A percentile compares a stretch with the other conserved stretches of the same genome.
These are phyloP conservation scores for Rhizophora apiculata DNA, from an alignment of 345 rosid genomes.

Conservation along the genomic window DNA sequence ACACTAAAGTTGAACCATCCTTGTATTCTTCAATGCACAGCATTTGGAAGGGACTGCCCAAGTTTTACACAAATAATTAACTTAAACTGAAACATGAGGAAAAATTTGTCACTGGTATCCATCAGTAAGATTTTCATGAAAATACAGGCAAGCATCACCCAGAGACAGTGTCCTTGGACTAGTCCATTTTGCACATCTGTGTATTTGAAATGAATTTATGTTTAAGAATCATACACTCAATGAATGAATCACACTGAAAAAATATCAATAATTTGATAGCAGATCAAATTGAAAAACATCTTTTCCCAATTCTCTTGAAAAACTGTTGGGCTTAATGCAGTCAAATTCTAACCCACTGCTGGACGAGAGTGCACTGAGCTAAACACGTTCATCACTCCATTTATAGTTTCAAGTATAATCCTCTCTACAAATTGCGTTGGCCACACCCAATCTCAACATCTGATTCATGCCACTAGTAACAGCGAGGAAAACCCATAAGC, in stretches of 20 bases:
- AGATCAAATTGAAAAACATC: too few species aligned
- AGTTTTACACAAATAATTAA: background rate
- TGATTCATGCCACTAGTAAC: background rate
- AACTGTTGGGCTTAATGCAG: background rate
- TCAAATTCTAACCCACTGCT: background rate
- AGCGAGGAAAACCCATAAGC: background rate
- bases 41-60: background rate
- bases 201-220: too few species aligned
- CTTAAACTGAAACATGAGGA: background rate
- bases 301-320: too few species aligned
- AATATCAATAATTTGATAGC: background rate
- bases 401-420: constrained; percentile 11
- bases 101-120: background rate
- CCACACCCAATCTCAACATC: constrained; percentile 2
- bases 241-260: background rate
- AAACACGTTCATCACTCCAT: background rate
- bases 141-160: background rate
- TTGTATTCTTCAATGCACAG: background rate
- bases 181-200: background rate
- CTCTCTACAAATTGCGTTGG: background rate
- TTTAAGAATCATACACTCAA: background rate
- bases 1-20: background rate
- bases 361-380: background rate
- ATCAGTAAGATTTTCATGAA: background rate
- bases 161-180: background rate